phyloP scores from a whole-genome alignment of 2,329 filamentous ascomycete genomes.

The Talaromyces sp. region DNA sequence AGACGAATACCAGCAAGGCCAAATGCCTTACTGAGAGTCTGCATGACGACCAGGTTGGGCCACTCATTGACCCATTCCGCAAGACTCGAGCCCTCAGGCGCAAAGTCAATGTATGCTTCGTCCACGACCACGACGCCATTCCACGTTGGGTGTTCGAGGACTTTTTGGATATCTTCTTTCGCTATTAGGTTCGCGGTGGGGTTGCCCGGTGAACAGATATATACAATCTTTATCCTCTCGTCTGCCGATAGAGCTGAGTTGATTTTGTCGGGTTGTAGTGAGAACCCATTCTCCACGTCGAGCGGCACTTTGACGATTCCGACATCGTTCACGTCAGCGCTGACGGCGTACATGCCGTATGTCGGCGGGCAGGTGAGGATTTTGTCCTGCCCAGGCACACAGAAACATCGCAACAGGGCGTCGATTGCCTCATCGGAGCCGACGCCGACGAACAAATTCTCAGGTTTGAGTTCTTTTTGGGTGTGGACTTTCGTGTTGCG shows the following conservation, averaged over 20 bases:
- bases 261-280: slow-evolving; percentile 68
- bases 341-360: slow-evolving; percentile 97
- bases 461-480: slow-evolving; percentile 66
- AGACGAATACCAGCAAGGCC: slow-evolving; percentile 90
- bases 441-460: slow-evolving; percentile 89
- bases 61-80: slow-evolving; percentile 90
- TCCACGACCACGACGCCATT: slow-evolving; percentile 92
- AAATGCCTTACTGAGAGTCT: slow-evolving; percentile 97
- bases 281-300: slow-evolving; percentile 67
- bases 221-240: slow-evolving; percentile 75
- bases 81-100: slow-evolving; percentile 71
- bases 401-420: slow-evolving; percentile 89
- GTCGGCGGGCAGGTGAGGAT: slow-evolving; percentile 95
- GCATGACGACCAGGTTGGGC: slow-evolving; percentile 96
- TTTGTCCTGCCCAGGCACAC: slow-evolving; percentile 77
- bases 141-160: slow-evolving; percentile 86
- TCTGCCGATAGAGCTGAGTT: slow-evolving; percentile 62
- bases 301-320: slow-evolving; percentile 82
- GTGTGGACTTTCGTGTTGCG: slow-evolving; percentile 83
- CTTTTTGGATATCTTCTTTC: slow-evolving; percentile 67
- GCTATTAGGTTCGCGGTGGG: slow-evolving; percentile 77
- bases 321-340: slow-evolving; percentile 90
- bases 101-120: slow-evolving; percentile 96
- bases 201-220: slow-evolving; percentile 93
- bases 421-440: slow-evolving; percentile 97